Percentiles rank a stretch among this genome's conserved stretches.
These are phyloP conservation scores for Fraxinus floribunda DNA, from an alignment of 305 asterid genomes.

Conservation along the genomic window DNA sequence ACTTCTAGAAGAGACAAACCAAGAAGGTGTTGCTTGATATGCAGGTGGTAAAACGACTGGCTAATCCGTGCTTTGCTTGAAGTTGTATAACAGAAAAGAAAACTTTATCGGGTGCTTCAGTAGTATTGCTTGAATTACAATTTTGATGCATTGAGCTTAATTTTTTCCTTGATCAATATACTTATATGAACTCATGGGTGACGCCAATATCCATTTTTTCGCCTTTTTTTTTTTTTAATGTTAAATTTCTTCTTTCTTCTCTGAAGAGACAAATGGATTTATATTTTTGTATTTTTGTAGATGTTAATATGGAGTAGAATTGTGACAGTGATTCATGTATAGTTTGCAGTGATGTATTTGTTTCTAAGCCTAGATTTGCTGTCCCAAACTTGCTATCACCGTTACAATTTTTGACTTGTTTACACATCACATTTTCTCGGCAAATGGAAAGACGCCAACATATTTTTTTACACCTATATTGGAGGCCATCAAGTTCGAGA, in stretches of 20 bases:
- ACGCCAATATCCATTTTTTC: neutral
- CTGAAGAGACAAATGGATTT: constrained; percentile 17
- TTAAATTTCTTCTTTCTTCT: constrained; percentile 16
- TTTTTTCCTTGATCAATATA: constrained; percentile 12
- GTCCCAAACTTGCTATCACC: neutral
- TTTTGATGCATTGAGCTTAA: constrained; percentile 19
- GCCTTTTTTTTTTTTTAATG: constrained; percentile 10
- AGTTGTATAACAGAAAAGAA: neutral
- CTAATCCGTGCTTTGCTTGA: constrained; percentile 9
- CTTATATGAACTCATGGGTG: neutral
- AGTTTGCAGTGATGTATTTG: neutral
- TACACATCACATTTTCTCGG: neutral
- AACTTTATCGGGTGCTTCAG: neutral
- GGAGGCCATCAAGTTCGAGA: too few relatives aligned
- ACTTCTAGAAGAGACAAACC: neutral
- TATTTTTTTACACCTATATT: too few relatives aligned
- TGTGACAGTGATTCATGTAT: constrained; percentile 12
- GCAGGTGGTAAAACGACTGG: constrained; percentile 18
- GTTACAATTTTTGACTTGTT: neutral
- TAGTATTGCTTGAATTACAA: constrained; percentile 37
- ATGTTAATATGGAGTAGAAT: constrained; percentile 33
- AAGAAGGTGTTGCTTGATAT: constrained; percentile 21
- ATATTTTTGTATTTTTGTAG: constrained; percentile 24
- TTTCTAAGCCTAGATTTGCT: neutral
- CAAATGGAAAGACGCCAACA: neutral